phyloP scores from a whole-genome alignment of 75 land plant genomes.

The Cryptomeria japonica region DNA sequence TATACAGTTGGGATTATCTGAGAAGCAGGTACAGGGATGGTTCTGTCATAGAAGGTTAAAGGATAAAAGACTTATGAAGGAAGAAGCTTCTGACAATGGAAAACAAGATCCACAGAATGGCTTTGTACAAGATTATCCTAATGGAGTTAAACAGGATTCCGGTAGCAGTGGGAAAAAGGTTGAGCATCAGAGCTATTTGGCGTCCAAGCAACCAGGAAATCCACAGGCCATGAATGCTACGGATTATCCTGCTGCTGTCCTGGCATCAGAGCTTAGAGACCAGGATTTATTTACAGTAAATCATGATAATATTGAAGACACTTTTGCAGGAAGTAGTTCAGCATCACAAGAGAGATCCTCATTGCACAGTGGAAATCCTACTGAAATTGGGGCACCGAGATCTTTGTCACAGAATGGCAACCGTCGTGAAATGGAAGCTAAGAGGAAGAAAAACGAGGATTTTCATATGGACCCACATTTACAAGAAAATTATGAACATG shows the following conservation, averaged over 20 bases:
- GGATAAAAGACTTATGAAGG: slow-evolving; percentile 50
- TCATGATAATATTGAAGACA: slow-evolving; percentile 22
- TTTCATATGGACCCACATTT: slow-evolving; percentile 34
- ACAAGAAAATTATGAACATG: slow-evolving; percentile 33
- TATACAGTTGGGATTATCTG: slow-evolving; percentile 43
- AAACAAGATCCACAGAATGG: slow-evolving; percentile 39
- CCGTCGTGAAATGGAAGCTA: neutral
- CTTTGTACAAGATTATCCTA: slow-evolving; percentile 32
- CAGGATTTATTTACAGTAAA: slow-evolving; percentile 12
- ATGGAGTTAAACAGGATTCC: slow-evolving; percentile 55
- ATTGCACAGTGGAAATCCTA: slow-evolving; percentile 9
- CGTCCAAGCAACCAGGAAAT: slow-evolving; percentile 44
- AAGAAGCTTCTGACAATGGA: slow-evolving; percentile 32
- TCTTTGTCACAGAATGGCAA: slow-evolving; percentile 3
- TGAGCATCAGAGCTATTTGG: slow-evolving; percentile 24
- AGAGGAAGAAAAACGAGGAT: neutral
- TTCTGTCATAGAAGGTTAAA: slow-evolving; percentile 72
- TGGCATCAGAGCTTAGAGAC: slow-evolving; percentile 19
- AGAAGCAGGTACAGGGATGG: slow-evolving; percentile 71
- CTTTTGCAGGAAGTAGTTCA: slow-evolving; percentile 46
- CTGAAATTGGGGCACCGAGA: neutral
- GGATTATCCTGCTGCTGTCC: slow-evolving; percentile 26
- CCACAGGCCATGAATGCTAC: slow-evolving; percentile 19
- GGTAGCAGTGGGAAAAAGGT: slow-evolving; percentile 49
- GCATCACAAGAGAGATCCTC: slow-evolving; percentile 21